phyloP scores from a whole-genome alignment of 257 asterid species.

The Capsicum pubescens region DNA sequence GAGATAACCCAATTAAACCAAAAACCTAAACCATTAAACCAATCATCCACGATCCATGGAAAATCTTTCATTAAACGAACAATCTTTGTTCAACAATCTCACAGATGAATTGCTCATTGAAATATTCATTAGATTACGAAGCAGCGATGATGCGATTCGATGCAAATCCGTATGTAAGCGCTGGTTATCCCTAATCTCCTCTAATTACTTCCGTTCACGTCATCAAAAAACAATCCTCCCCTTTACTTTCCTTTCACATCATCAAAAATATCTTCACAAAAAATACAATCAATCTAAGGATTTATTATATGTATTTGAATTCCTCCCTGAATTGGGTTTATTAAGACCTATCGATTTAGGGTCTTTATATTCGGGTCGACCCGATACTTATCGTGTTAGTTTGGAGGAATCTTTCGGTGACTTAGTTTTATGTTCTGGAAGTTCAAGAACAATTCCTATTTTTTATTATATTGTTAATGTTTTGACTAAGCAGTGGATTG shows the following conservation, averaged over 20 bases:
- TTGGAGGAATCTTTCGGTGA: not conserved
- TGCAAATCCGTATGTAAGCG: not conserved
- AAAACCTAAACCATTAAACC: no score
- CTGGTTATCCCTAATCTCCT: not conserved
- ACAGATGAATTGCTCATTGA: not conserved
- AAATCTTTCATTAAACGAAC: no score
- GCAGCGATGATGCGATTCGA: not conserved
- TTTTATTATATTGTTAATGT: not conserved
- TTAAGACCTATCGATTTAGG: not conserved
- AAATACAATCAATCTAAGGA: not conserved
- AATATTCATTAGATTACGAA: not conserved
- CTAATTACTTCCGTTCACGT: conserved; percentile 2
- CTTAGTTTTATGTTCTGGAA: not conserved
- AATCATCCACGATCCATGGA: no score
- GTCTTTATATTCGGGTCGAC: not conserved
- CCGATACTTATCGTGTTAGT: not conserved
- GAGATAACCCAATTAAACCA: no score
- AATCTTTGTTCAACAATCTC: not conserved
- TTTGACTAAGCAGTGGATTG: not conserved
- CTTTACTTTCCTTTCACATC: not conserved
- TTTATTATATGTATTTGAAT: not conserved
- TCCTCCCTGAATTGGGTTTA: not conserved
- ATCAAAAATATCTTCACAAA: not conserved
- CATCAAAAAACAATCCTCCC: not conserved
- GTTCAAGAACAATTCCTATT: not conserved